Percentiles rank a stretch among this genome's conserved stretches.
Conservation (phyloP, 2,329 filamentous ascomycete species). For the Cladophialophora immunda region DNA sequence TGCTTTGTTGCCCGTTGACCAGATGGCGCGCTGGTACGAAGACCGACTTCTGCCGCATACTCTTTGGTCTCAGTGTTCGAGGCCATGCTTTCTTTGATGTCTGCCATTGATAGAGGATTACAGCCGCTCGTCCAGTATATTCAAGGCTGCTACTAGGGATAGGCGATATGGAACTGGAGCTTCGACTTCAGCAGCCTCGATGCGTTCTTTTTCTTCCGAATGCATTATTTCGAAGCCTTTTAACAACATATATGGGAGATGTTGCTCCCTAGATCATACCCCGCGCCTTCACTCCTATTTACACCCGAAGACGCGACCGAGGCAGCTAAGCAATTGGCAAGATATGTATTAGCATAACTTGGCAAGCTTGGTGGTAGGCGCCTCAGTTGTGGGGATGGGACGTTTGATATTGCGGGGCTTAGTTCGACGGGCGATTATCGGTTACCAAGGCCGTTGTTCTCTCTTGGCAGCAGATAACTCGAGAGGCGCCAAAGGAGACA, state of each 20-base stretch:
- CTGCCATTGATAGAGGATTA: neutral
- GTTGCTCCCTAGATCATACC: neutral
- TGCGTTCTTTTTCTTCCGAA: neutral
- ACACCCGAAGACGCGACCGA: neutral
- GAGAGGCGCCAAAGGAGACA: neutral
- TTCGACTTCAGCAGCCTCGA: neutral
- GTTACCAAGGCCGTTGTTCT: neutral
- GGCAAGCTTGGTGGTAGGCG: neutral
- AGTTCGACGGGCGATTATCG: neutral
- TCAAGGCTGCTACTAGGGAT: neutral
- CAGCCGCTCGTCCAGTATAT: neutral
- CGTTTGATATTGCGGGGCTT: neutral
- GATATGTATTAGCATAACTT: neutral
- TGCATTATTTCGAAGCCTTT: too few species aligned
- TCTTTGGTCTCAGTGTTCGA: slow-evolving; percentile 9
- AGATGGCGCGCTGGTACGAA: neutral
- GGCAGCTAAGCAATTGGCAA: neutral
- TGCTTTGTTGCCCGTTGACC: slow-evolving; percentile 17
- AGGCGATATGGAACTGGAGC: neutral
- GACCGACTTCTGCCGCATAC: slow-evolving; percentile 1
- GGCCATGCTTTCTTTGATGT: slow-evolving; percentile 12
- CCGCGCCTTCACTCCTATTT: neutral
- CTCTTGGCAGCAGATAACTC: neutral
- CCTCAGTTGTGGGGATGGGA: neutral
- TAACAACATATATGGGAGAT: too few species aligned